These are phyloP conservation scores for Fraxinus platypoda DNA, from an alignment of 305 asterid species.

Conservation along the genomic window DNA sequence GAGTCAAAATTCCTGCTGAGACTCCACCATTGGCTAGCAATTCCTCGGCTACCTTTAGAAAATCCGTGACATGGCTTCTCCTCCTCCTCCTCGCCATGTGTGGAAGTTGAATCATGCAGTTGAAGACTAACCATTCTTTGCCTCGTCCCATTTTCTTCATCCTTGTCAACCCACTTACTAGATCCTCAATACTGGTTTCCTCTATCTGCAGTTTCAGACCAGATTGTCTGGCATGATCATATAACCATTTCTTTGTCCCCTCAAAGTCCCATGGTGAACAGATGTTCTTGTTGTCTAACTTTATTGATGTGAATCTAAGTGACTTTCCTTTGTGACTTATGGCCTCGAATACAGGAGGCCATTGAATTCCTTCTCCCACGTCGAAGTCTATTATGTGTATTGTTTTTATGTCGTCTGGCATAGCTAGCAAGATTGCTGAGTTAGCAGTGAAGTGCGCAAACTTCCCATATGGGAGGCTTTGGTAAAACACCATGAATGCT, in stretches of 20 bases:
- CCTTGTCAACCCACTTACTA: slow-evolving; percentile 36
- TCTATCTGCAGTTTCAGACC: slow-evolving; percentile 45
- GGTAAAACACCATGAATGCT: slow-evolving; percentile 56
- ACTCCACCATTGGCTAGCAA: slow-evolving; percentile 18
- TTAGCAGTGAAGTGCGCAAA: slow-evolving; percentile 46
- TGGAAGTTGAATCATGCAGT: slow-evolving; percentile 69
- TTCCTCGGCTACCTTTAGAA: slow-evolving; percentile 46
- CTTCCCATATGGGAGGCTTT: slow-evolving; percentile 33
- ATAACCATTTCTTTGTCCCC: slow-evolving; percentile 46
- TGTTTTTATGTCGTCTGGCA: slow-evolving; percentile 26
- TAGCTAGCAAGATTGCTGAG: slow-evolving; percentile 33
- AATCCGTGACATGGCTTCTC: slow-evolving; percentile 35
- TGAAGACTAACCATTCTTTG: slow-evolving; percentile 62
- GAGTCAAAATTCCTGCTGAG: slow-evolving; percentile 44
- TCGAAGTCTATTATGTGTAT: slow-evolving; percentile 40
- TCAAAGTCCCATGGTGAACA: slow-evolving; percentile 39
- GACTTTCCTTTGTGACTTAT: slow-evolving; percentile 34
- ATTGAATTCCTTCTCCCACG: slow-evolving; percentile 43
- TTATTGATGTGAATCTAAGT: slow-evolving; percentile 52
- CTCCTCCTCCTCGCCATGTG: slow-evolving; percentile 59
- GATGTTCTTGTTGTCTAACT: slow-evolving; percentile 28
- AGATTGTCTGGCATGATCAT: slow-evolving; percentile 42
- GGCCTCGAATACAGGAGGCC: slow-evolving; percentile 61
- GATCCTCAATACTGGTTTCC: slow-evolving; percentile 40
- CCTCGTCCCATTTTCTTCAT: slow-evolving; percentile 27